Conservation (phyloP, 345 rosid species). For the Gossypium herbaceum region DNA sequence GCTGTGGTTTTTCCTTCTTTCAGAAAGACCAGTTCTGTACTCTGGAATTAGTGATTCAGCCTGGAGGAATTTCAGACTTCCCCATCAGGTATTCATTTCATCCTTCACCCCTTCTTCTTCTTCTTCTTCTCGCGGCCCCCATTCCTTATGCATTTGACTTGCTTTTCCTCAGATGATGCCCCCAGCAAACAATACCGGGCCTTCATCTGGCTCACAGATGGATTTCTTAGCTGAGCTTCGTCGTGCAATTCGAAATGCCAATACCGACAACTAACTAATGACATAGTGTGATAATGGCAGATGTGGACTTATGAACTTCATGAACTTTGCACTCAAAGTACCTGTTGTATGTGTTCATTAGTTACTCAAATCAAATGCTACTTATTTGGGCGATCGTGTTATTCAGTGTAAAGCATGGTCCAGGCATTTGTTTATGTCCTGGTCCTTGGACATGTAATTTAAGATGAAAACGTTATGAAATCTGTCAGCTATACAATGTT, state of each 20-base stretch:
- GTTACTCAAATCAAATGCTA: slow-evolving; percentile 11
- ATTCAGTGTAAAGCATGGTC: slow-evolving; percentile 9
- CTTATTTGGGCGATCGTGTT: slow-evolving; percentile 14
- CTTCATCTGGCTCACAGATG: slow-evolving; percentile 38
- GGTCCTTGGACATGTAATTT: slow-evolving; percentile 6
- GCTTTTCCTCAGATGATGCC: slow-evolving; percentile 34
- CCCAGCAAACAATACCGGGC: slow-evolving; percentile 28
- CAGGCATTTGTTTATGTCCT: not conserved
- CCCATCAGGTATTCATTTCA: slow-evolving; percentile 51
- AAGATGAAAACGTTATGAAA: not conserved
- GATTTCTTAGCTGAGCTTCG: slow-evolving; percentile 60
- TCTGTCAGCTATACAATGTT: not conserved
- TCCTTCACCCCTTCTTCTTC: not conserved
- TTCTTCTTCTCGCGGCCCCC: not conserved
- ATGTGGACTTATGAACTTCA: slow-evolving; percentile 4
- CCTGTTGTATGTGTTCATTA: slow-evolving; percentile 20
- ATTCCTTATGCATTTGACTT: not conserved
- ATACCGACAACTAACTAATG: slow-evolving; percentile 25
- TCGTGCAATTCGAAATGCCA: slow-evolving; percentile 36
- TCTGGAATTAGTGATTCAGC: slow-evolving; percentile 45
- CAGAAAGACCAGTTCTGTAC: slow-evolving; percentile 64
- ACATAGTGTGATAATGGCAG: not conserved
- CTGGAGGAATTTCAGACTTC: slow-evolving; percentile 50
- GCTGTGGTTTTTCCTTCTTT: slow-evolving; percentile 11
- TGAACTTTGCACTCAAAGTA: slow-evolving; percentile 5